Base-by-base conservation (phyloP, 176 grass and related monocot genomes). In the Zoysia japonica region DNA sequence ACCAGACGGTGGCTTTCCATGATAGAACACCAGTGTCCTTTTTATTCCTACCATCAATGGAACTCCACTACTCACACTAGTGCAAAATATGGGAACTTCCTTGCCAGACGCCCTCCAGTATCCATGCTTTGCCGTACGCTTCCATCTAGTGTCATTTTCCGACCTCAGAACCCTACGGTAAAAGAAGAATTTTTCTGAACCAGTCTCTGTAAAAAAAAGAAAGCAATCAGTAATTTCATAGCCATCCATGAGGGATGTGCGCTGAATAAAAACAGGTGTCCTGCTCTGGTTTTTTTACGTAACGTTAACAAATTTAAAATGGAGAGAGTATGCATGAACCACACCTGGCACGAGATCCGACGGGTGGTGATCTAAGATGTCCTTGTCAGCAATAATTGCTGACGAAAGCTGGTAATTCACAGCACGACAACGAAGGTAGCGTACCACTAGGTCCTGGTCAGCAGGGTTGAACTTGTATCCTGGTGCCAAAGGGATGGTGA, bases 101-200 rank as follows among this genome's bases (percentile, higher is more conserved):
- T 77, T 85, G 61, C 92, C 92, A 8, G 57, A 63, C 2, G 78
- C 84, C 70, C 79, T 94, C 92, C 92, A 94, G 76, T 73, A 78
- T 2, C 92, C 89, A 6, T 77, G 65, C 17, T 62, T 64, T 1
- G 84, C 37, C 5, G 65, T 57, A 41, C 74, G 82, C 47, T 71
- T 85, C 4, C 15, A 49, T n/a, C 59, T 44, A 2, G 14, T 59
- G 39, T 43, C 76, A 39, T 13, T 10, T n/a, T 2, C 36, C 43
- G 65, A 64, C 45, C 45, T 75, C 12, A 1, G 60, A 11, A 56
- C 56, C 63, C 82, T 67, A 76, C 71, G 62, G 4, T 49, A 76
- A 75, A 94, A 94, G 38, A 87, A 87, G 39, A 83, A 87, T 49
- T 47, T 75, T 40, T 84, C 92, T 4, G 50, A 40, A 7, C 4